Conservation (phyloP, 2,329 filamentous ascomycete genomes). For the Cladobotryum mycophilum region DNA sequence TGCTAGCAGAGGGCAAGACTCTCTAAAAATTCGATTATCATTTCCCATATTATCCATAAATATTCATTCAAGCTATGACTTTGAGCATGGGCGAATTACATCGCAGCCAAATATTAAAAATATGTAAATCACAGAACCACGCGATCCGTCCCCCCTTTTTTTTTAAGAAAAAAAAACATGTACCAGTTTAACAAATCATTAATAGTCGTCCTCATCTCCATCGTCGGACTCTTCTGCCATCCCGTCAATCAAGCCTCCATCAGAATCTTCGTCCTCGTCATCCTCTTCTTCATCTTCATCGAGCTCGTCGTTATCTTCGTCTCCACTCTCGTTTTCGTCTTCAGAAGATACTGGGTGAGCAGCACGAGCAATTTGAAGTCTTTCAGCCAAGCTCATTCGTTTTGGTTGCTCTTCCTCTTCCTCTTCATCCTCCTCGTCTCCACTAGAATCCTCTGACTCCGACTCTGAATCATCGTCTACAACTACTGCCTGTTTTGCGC, state of each 20-base stretch:
- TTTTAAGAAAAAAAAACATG: no score
- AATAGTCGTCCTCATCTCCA: conserved; percentile 7
- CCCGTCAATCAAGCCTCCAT: conserved; percentile 22
- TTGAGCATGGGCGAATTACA: background rate
- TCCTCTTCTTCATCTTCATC: conserved; percentile 19
- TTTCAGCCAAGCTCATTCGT: conserved; percentile 18
- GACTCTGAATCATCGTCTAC: conserved; percentile 11
- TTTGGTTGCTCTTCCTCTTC: conserved; percentile 1
- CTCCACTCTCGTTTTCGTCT: conserved; percentile 16
- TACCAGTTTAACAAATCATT: background rate
- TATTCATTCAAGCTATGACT: no score
- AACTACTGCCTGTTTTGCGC: background rate
- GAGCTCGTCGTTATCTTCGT: conserved; percentile 9
- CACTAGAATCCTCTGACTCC: conserved; percentile 13
- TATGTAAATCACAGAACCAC: background rate
- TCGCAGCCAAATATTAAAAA: background rate
- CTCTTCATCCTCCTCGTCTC: conserved; percentile 5
- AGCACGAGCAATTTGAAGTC: conserved; percentile 17
- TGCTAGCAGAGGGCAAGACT: conserved; percentile 30
- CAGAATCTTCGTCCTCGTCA: background rate
- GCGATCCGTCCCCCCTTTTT: background rate
- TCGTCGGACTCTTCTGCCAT: conserved; percentile 30
- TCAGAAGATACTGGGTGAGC: conserved; percentile 14
- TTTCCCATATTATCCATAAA: no score
- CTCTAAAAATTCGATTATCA: conserved; percentile 11